Base-by-base conservation (phyloP, 164 flowering plant genomes). In the Macadamia tetraphylla region DNA sequence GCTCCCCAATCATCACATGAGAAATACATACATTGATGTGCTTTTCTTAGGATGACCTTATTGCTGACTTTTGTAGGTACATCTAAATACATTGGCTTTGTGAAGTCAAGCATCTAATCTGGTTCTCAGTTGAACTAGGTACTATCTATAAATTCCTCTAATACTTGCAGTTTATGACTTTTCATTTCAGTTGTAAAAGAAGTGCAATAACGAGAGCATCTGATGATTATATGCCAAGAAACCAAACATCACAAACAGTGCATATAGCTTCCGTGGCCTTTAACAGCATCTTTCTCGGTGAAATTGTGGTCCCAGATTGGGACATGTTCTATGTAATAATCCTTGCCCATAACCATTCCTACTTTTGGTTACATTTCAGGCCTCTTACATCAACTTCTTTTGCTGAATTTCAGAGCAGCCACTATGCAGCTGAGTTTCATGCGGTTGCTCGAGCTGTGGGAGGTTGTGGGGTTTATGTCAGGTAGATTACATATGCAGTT, bases 321-420 rank as follows among this genome's bases (percentile, higher is more conserved):
- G 90, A 88, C 76, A 86, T 88, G 94, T 86, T 88, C 74, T 82
- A 86, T 76, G 88, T 86, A 81, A 46, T 84, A n/a, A n/a, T 9
- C 55, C 48, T 51, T 44, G 3, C 60, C 60, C 29, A 57, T 40
- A 29, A n/a, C 60, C 15, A 58, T 1, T 29, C 60, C 18, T 31
- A 29, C 14, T 53, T 46, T 35, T 62, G 59, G 46, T 29, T 43
- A 23, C 31, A 9, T 58, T 52, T 14, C 29, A 29, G 66, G 31
- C 40, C 58, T 35, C 40, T 42, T 31, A 62, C 48, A 12, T 48
- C 57, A 17, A 62, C 68, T 64, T 44, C 29, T 5, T 74, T 58
- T 56, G 29, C 64, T 48, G 56, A 56, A 73, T 70, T 75, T 58
- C 84, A 87, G 88, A 86, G 88, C 75, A 72, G 40, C 57, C 88